Percentiles rank a stretch among this genome's conserved stretches.
These are phyloP conservation scores for Aureobasidium zeae DNA, from an alignment of 2,329 filamentous ascomycete species.

Conservation along the genomic window DNA sequence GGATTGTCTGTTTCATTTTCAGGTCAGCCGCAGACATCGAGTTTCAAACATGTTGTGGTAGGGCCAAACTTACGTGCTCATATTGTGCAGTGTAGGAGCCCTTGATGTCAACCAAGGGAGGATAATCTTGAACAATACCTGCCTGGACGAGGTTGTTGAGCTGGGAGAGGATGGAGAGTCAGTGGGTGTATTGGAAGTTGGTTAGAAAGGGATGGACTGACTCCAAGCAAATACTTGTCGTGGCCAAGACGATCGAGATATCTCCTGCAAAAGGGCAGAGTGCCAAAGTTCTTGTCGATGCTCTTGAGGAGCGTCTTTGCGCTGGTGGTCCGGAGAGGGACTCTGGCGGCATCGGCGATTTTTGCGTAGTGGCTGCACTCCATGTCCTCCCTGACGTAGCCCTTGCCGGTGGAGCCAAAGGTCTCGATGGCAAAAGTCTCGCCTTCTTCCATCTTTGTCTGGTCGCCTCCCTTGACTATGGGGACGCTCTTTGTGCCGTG, in stretches of 20 bases:
- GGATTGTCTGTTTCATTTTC: conserved; percentile 29
- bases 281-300: conserved; percentile 55
- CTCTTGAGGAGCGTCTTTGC: conserved; percentile 49
- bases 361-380: conserved; percentile 32
- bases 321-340: conserved; percentile 38
- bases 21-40: conserved; percentile 9
- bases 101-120: conserved; percentile 47
- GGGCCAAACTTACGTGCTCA: conserved; percentile 42
- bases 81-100: conserved; percentile 57
- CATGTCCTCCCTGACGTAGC: conserved; percentile 39
- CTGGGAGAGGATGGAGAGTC: conserved; percentile 28
- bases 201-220: conserved; percentile 28
- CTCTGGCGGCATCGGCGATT: conserved; percentile 29
- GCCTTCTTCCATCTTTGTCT: conserved; percentile 49
- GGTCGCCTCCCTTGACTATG: conserved; percentile 43
- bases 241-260: conserved; percentile 56
- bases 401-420: conserved; percentile 47
- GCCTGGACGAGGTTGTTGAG: conserved; percentile 49
- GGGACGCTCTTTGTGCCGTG: conserved; percentile 50
- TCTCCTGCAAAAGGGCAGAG: conserved; percentile 51
- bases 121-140: conserved; percentile 49
- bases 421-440: conserved; percentile 52
- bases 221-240: conserved; percentile 49
- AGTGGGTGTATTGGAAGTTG: conserved; percentile 11
- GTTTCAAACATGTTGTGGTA: background rate